Evolutionary conservation across 2,329 filamentous ascomycete species (phyloP), one percentile per base, ranked within the genome.

Genomic region (Periconia sp.): DNA sequence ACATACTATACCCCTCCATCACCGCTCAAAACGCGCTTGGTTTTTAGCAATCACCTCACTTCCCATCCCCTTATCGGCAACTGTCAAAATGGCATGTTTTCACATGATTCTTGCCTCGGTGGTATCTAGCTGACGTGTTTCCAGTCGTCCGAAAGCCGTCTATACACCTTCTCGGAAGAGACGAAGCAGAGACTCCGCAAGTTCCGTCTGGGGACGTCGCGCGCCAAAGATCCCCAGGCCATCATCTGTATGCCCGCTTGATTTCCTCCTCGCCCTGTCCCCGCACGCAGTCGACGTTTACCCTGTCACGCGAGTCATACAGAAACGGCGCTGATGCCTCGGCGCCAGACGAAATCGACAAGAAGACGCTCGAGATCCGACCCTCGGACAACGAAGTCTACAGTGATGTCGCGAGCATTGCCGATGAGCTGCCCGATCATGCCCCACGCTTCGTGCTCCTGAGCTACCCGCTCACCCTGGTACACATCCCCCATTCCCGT

Each of bases 101-200:
- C 47, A 41, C 43, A 13, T 37, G 5, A 37, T 11, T 11, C 15
- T 37, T 11, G 3, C 33, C 23, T 27, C 23, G 8, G 8, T 35
- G 31, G 30, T 19, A 31, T 45, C 19, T 37, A 20, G 23, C 55
- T 56, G 46, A 58, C 42, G 37, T 19, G 19, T 35, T 48, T 31
- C 23, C 62, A 80, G 76, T 74, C 86, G 66, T 95, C 92, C 70
- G 92, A 97, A 81, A 87, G 91, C 57, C 84, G 92, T 64, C 83
- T 97, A 58, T 97, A 96, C 79, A 91, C 90, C 55, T 96, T 97
- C 84, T 95, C 92, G 31, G 84, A 86, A 60, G 91, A 94, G 77
- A 96, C 91, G 44, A 94, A 89, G 77, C 87, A 92, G 61, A 88
- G 92, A 70, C 85, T 99, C 61, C 89, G 91, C 75, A 97, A 97